Evolutionary conservation across 495 filamentous ascomycete genomes (phyloP).

Genomic region (Hypomontagnella submonticulosa): DNA sequence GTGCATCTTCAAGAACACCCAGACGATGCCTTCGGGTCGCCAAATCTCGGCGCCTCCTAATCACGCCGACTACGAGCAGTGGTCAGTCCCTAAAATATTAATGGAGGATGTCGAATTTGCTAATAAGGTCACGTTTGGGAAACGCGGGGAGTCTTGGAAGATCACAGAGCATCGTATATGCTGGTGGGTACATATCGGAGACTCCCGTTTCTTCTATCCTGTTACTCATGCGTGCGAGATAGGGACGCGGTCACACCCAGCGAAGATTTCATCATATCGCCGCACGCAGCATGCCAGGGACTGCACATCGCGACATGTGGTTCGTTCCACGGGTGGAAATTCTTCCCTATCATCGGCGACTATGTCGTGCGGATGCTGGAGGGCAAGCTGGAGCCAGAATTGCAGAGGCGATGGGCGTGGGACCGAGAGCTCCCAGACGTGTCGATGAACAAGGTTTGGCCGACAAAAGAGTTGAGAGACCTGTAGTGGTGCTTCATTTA

Average conservation of each 20-base stretch:
- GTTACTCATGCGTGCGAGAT: too few relatives aligned
- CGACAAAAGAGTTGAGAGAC: slow-evolving; percentile 34
- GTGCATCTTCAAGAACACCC: slow-evolving; percentile 63
- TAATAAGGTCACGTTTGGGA: slow-evolving; percentile 41
- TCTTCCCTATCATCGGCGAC: slow-evolving; percentile 68
- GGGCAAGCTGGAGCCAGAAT: slow-evolving; percentile 55
- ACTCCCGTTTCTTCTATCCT: too few relatives aligned
- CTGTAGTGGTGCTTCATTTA: slow-evolving; percentile 1
- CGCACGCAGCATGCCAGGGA: slow-evolving; percentile 61
- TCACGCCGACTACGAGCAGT: slow-evolving; percentile 56
- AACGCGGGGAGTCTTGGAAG: slow-evolving; percentile 26
- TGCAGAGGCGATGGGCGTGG: slow-evolving; percentile 66
- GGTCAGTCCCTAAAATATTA: slow-evolving; percentile 56
- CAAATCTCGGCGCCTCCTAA: slow-evolving; percentile 62
- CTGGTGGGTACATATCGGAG: slow-evolving; percentile 43
- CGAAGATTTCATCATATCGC: slow-evolving; percentile 67
- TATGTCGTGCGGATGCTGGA: slow-evolving; percentile 68
- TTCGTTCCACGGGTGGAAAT: slow-evolving; percentile 68
- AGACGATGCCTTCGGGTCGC: slow-evolving; percentile 52
- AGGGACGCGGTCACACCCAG: slow-evolving; percentile 57
- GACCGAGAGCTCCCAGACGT: slow-evolving; percentile 49
- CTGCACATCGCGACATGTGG: slow-evolving; percentile 60
- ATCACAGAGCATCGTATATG: slow-evolving; percentile 50
- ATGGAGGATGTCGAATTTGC: slow-evolving; percentile 45
- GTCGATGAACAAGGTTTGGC: slow-evolving; percentile 34